Base-by-base conservation (phyloP, 257 asterid species). In the Solanum etuberosum region DNA sequence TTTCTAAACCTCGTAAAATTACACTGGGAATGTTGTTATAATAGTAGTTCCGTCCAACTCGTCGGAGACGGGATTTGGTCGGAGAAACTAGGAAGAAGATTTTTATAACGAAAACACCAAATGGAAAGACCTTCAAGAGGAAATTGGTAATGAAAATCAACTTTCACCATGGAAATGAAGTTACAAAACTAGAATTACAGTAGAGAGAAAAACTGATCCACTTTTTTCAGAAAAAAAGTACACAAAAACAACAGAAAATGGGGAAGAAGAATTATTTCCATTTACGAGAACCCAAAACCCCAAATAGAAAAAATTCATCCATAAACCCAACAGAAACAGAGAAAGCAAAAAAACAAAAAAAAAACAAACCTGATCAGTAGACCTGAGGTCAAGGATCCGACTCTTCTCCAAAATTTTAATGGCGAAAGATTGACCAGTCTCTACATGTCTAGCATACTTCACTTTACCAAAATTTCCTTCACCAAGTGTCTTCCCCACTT, bases 401-500 rank as follows among this genome's bases (percentile, higher is more conserved):
- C 91, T 91, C 93, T 95, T 97, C 90, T 95, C 98, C 81, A 97
- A 84, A 29, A 97, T 93, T 89, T 97, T 97, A 88, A 97, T 89
- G 32, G 99, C 99, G 85, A 93, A 95, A 7, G 97, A 83, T 11
- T 54, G 90, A 20, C 93, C 99, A 1, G 99, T 86, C 2, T 92
- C 94, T 1, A 93, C 31, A 88, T 97, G 90, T 16, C 72, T 91
- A 32, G 98, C 99, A 88, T 88, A 93, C 88, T 94, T 97, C 23
- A 97, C 99, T 90, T 97, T 97, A 0, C 98, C 99, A 85, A 97
- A 97, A 87, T 97, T 95, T 13, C 99, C 99, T 90, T 95, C 99
- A 11, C 99, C 99, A 46, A 97, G 88, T 1, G 94, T 97, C 88
- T 92, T 93, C 6, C 99, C 99, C 2, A 97, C 12, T 73, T 94